Conservation (phyloP, 1,139 yeast genomes). For the Protomyces lactucae-debilis region DNA sequence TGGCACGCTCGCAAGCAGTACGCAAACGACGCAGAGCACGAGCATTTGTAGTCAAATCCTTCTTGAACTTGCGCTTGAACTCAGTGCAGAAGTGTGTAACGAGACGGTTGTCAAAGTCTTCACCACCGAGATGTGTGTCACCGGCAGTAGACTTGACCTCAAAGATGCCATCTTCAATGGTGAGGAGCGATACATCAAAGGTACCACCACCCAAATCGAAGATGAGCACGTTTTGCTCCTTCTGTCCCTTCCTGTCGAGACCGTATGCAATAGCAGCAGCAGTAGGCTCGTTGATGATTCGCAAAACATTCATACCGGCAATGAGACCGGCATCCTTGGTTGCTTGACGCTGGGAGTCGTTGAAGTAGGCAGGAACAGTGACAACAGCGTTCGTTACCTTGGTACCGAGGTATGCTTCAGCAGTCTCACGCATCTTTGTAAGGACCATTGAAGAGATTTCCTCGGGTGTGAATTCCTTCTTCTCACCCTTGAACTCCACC, state of each 20-base stretch:
- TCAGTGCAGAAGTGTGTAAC: conserved; percentile 90
- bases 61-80: conserved; percentile 95
- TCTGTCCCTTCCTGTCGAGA: conserved; percentile 83
- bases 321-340: conserved; percentile 97
- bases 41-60: conserved; percentile 84
- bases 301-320: conserved; percentile 88
- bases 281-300: conserved; percentile 94
- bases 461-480: conserved; percentile 90
- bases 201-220: conserved; percentile 99
- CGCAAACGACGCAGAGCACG: conserved; percentile 98
- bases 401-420: conserved; percentile 85
- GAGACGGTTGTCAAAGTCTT: conserved; percentile 96
- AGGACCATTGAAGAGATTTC: conserved; percentile 93
- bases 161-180: conserved; percentile 98
- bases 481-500: conserved; percentile 91
- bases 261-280: conserved; percentile 98
- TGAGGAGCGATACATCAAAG: conserved; percentile 93
- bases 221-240: conserved; percentile 82
- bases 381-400: conserved; percentile 84
- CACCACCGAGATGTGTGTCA: conserved; percentile 99
- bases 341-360: conserved; percentile 95
- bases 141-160: conserved; percentile 99
- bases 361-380: conserved; percentile 93
- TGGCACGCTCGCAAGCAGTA: conserved; percentile 99
- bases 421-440: conserved; percentile 92